Base-by-base conservation (phyloP, 73 alveolate species). In the Paramecium caudatum region DNA sequence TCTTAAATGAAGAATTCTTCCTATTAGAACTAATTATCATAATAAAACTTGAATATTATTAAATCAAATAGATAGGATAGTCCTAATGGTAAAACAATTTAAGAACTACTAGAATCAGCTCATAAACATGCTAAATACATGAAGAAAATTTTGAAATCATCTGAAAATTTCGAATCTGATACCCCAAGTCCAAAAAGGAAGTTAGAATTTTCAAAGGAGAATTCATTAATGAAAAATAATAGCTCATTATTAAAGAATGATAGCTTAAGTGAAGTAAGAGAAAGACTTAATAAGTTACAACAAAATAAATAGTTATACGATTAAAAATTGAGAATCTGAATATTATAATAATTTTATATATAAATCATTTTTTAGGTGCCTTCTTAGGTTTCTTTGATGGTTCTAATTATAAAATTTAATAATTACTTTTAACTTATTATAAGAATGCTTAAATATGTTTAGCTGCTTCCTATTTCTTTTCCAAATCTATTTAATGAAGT, bases 381-480 rank as follows among this genome's bases (percentile, higher is more conserved):
- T 32, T 37, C 33, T 37, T 37, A 12, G 61, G 61, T 33, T 68
- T 68, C 61, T 68, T 68, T 16, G 84, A 68, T 74, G 88, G 88
- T 74, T 74, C 88, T 74, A 16, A 16, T 21, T 74, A 17, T 41
- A 7, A 16, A 0, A 41, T 39, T 10, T 19, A 82, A 41, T 78
- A 17, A 2, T 23, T 82, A 86, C 93, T 78, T 86, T 86, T 86
- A 21, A 70, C 90, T 62, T 70, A 70, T 45, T 62, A 34, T 25
- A 86, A 63, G 45, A 86, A 86, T 23, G 74, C 80, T 43, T 62
- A 78, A 36, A 86, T 65, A 65, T 78, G 84, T 43, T 78, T 86
- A 5, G 93, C 93, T 37, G 93, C 93, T n/a, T 86, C 93, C 17
- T 46, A 49, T 63, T 62, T 63, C 19, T 78, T 86, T 41, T 65